Evolutionary conservation across 2,329 filamentous ascomycete species (phyloP), one percentile per base, ranked within the genome.

Genomic region (Phaeosphaeriaceae sp.): DNA sequence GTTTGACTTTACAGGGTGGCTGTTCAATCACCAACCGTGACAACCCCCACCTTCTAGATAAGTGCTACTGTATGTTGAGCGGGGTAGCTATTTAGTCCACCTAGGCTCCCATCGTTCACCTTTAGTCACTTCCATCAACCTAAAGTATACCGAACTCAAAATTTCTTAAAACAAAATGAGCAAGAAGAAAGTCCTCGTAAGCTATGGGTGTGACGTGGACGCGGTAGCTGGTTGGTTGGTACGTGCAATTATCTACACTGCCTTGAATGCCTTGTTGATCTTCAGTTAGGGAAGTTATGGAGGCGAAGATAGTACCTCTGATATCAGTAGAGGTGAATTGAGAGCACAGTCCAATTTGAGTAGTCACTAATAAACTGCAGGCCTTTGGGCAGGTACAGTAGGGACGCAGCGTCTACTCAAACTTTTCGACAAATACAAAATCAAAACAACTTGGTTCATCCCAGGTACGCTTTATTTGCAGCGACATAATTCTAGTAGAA

Each of bases 151-250:
- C 11, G 23, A 26, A 26, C 11, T 11, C 23, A 26, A 26, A n/a
- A 4, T 11, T 11, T 11, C 5, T 11, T 11, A 11, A 26, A 26
- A 26, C 23, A n/a, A 6, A 12, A 78, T 77, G 74, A 74, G 67
- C 35, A 77, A 78, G 67, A 83, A 83, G 57, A 74, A 80, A 42
- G 78, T 84, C 40, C 77, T 83, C 30, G 77, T 81, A 35, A 75
- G 82, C 58, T 89, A 89, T 60, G 86, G 87, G 2, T 85, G 90
- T 18, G 88, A 91, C 53, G 86, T 91, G 20, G 87, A 91, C 56
- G 86, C 42, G 20, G 52, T 45, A 32, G 2, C 16, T 33, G 7
- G n/a, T 17, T 36, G 7, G 17, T 13, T 23, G 7, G 9, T 41
- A 11, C 8, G 26, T 7, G 13, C 28, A 32, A 33, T 21, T 11